Evolutionary conservation across 2,329 filamentous ascomycete species (phyloP), one percentile per base, ranked within the genome.

Genomic region (Trichothecium roseum): DNA sequence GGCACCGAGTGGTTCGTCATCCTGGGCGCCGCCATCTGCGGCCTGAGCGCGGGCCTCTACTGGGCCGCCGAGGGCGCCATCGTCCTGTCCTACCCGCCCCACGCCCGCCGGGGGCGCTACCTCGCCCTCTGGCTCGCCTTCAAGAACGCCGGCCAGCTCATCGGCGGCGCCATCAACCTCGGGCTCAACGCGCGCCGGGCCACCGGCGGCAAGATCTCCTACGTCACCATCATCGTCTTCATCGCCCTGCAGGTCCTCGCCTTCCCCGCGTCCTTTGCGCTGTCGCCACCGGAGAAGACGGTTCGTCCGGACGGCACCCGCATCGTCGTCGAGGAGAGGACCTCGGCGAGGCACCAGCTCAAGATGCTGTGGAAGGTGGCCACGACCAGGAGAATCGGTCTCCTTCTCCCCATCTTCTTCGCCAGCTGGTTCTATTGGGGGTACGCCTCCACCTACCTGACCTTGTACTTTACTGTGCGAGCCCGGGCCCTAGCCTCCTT

Each of bases 81-180:
- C 26, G 30, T 37, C 17, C 30, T 42, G 17, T 32, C 31, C 28
- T 42, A 42, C 30, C 40, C 40, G 3, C 15, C 37, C 60, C 4
- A 67, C 18, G 28, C 33, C 6, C 30, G 37, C 10, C 16, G 40
- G 12, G 40, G 40, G 4, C 38, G 38, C 12, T 29, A 36, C 20
- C 30, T 40, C 30, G 34, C 38, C 9, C 29, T 67, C 26, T 69
- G 65, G 66, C 62, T 69, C 10, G 60, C 63, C 8, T 58, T 68
- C 18, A 36, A 27, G 30, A 35, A 35, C 57, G 62, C 6, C 62
- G 68, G 41, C 54, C 68, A 67, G 39, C 55, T 70, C 14, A 63
- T 69, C 37, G 66, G 65, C 4, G 56, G 61, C 4, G 59, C 64
- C 2, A 66, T 69, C 35, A 62, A 66, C 28, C 57, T 69, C 2